Conservation (phyloP, 1,284 basidiomycete species). For the Pyrrhoderma lamaoense region DNA sequence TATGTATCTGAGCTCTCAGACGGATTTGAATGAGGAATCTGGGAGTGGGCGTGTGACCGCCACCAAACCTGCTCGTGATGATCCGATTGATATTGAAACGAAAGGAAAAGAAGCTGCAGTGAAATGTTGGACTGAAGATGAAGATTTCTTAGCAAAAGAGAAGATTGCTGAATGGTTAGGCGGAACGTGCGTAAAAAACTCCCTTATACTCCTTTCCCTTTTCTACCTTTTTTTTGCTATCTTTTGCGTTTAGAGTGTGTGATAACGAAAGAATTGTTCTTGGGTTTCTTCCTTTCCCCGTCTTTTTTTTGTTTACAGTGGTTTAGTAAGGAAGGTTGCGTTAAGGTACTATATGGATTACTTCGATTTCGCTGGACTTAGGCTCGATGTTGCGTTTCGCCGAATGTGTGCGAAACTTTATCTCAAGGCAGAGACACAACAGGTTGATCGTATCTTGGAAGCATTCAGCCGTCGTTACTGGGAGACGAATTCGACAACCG, state of each 20-base stretch:
- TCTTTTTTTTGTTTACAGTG: slow-evolving; percentile 35
- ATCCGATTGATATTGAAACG: slow-evolving; percentile 48
- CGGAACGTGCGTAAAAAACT: slow-evolving; percentile 58
- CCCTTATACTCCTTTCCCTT: slow-evolving; percentile 1
- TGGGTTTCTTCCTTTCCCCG: background rate
- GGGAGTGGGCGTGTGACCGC: slow-evolving; percentile 6
- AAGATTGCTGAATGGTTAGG: slow-evolving; percentile 97
- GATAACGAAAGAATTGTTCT: background rate
- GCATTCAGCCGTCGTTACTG: slow-evolving; percentile 86
- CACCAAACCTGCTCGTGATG: slow-evolving; percentile 40
- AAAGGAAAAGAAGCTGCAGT: slow-evolving; percentile 68
- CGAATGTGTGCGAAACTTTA: slow-evolving; percentile 87
- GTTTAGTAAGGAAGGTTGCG: slow-evolving; percentile 66
- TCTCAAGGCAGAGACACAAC: slow-evolving; percentile 94
- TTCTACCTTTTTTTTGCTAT: slow-evolving; percentile 1
- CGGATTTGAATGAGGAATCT: slow-evolving; percentile 42
- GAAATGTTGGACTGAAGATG: slow-evolving; percentile 85
- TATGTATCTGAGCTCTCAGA: slow-evolving; percentile 37
- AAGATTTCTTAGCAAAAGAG: slow-evolving; percentile 74
- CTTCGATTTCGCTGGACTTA: slow-evolving; percentile 81
- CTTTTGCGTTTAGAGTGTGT: slow-evolving; percentile 5
- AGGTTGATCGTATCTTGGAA: slow-evolving; percentile 93
- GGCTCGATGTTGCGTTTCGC: slow-evolving; percentile 87
- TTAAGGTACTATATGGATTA: slow-evolving; percentile 78
- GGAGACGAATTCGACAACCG: slow-evolving; percentile 77